Percentiles rank a stretch among this genome's conserved stretches.
Evolutionary conservation across 176 grass and related monocot species (phyloP).

Genomic region (Calamus simplicifolius): DNA sequence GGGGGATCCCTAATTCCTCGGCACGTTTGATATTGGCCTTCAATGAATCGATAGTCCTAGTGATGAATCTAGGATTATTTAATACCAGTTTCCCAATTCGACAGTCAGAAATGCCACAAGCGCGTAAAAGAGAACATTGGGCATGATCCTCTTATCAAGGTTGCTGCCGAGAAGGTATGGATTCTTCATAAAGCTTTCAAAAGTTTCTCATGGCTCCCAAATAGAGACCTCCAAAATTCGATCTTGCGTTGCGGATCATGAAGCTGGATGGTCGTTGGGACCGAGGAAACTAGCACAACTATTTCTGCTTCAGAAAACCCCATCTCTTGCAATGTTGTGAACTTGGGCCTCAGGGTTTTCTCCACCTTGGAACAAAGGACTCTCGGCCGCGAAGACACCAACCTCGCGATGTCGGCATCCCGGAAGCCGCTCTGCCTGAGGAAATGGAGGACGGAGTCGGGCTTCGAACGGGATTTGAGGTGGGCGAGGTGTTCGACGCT

Average conservation of each 20-base stretch:
- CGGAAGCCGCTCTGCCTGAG: too few relatives aligned
- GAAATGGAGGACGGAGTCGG: too few relatives aligned
- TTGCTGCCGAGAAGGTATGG: neutral
- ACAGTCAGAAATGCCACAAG: neutral
- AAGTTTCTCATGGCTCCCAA: neutral
- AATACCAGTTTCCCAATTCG: neutral
- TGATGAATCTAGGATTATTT: neutral
- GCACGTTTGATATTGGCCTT: neutral
- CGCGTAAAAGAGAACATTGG: neutral
- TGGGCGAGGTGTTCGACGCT: too few relatives aligned
- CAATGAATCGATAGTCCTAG: neutral
- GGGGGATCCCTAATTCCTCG: neutral
- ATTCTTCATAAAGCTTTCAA: neutral
- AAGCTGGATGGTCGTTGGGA: neutral
- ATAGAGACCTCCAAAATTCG: neutral
- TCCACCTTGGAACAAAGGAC: too few relatives aligned
- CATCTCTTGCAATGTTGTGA: too few relatives aligned
- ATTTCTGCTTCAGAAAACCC: neutral
- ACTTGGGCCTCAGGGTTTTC: too few relatives aligned
- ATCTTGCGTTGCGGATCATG: neutral
- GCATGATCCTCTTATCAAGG: neutral
- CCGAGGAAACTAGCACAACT: neutral
- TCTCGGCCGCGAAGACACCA: too few relatives aligned
- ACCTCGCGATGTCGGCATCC: too few relatives aligned
- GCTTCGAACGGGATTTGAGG: too few relatives aligned